These are phyloP conservation scores for Acer saccharum DNA, from an alignment of 345 rosid genomes.

Conservation along the genomic window DNA sequence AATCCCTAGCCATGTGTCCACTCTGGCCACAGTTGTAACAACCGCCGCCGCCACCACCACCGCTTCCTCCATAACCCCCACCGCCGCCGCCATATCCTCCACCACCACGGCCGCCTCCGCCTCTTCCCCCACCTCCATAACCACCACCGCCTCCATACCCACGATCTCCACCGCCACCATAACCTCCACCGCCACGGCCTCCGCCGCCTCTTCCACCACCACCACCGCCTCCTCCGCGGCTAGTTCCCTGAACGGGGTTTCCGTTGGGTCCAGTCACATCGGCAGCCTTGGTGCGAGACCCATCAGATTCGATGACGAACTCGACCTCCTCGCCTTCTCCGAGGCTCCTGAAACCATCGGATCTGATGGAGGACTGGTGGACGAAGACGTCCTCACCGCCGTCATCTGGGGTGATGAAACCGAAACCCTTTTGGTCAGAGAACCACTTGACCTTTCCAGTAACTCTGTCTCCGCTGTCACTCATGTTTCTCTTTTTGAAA, in stretches of 20 bases:
- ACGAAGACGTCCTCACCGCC: constrained; percentile 88
- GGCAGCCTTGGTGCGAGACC: constrained; percentile 69
- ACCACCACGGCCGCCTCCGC: constrained; percentile 31
- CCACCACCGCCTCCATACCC: constrained; percentile 25
- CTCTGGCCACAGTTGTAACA: constrained; percentile 47
- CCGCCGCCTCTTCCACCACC: constrained; percentile 38
- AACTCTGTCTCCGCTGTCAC: constrained; percentile 34
- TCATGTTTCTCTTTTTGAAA: constrained; percentile 34
- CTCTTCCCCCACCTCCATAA: constrained; percentile 23
- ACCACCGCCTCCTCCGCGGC: constrained; percentile 53
- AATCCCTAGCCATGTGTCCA: constrained; percentile 59
- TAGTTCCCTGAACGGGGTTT: constrained; percentile 45
- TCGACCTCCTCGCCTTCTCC: constrained; percentile 66
- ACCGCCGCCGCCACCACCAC: constrained; percentile 33
- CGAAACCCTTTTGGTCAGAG: constrained; percentile 76
- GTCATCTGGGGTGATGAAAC: constrained; percentile 89
- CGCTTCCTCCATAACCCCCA: constrained; percentile 3
- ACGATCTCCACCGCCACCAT: constrained; percentile 25
- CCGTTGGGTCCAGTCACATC: constrained; percentile 83
- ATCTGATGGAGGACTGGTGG: constrained; percentile 77
- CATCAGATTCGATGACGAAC: constrained; percentile 51
- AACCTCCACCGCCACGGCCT: constrained; percentile 28
- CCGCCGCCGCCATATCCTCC: constrained; percentile 46
- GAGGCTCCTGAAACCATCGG: constrained; percentile 81
- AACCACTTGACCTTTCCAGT: constrained; percentile 79